Base-by-base conservation (phyloP, 2,329 filamentous ascomycete species). In the Myriosclerotinia curreyana region DNA sequence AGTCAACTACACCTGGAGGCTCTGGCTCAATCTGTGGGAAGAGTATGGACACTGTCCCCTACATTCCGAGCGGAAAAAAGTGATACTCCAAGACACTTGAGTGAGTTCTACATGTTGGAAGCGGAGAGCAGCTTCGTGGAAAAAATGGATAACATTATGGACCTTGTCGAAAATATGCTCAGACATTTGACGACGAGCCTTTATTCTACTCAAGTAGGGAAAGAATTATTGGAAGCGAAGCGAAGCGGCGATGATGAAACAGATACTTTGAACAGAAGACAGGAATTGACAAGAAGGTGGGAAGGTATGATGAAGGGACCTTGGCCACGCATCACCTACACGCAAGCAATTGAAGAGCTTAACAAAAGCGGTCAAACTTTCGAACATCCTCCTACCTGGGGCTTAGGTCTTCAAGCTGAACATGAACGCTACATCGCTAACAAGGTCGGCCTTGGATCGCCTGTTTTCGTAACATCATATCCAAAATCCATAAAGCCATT, bases 61-160 rank as follows among this genome's bases (percentile, higher is more conserved):
- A 96, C 92, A 0, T 99, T 99, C 74, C 86, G 95, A 46, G 95
- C 95, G 5, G 95, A 97, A 76, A 88, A 87, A 74, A 97, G 92
- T 76, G 93, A 98, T 73, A 98, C 95, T 0, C 88, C 92, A 7
- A 87, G 95, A 36, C 95, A 99, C 77, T 81, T 99, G 66, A 96
- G 92, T 79, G 95, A 99, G 74, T 98, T 99, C 73, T 98, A 98
- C 78, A 98, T 99, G 95, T 84, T 99, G 2, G 95, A 99, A 77
- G 93, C 88, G 20, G 95, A 99, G 76, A 80, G 93, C 74, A 88
- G 86, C 72, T 96, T 96, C 75, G 84, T 88, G 50, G 82, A 90
- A 54, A 79, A 86, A 68, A 80, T 96, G 69, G 79, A 83, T 38
- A 79, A 83, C 34, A 81, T 99, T 70, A 95, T 96, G 83, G 81